A percentile compares a stretch with the other conserved stretches of the same genome.
Conservation (phyloP, 129 eudicot species). For the Sambucus nigra region DNA sequence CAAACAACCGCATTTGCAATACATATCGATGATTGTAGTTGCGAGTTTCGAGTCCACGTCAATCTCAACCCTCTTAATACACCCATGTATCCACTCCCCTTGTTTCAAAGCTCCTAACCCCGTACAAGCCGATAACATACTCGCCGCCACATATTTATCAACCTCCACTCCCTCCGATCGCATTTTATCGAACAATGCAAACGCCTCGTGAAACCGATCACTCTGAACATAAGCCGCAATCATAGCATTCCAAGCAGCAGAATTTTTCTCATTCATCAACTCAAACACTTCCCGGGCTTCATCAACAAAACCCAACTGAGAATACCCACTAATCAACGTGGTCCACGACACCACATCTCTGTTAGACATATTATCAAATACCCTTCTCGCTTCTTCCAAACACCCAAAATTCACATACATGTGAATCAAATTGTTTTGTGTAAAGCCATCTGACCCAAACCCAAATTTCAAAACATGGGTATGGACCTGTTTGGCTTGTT, state of each 20-base stretch:
- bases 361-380: constrained; percentile 36
- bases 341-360: constrained; percentile 45
- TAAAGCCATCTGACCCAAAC: constrained; percentile 31
- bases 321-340: constrained; percentile 48
- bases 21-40: constrained; percentile 65
- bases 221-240: constrained; percentile 43
- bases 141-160: constrained; percentile 66
- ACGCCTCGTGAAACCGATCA: constrained; percentile 43
- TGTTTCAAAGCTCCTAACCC: constrained; percentile 66
- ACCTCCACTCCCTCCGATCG: constrained; percentile 16
- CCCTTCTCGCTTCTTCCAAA: constrained; percentile 43
- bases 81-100: constrained; percentile 67
- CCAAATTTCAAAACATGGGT: constrained; percentile 46
- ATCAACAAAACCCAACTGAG: constrained; percentile 32
- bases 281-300: constrained; percentile 41
- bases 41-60: constrained; percentile 59
- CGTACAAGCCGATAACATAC: constrained; percentile 84
- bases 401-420: constrained; percentile 41
- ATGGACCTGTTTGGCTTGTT: constrained; percentile 42
- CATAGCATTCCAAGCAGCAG: constrained; percentile 55
- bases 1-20: constrained; percentile 78
- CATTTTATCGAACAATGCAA: constrained; percentile 39
- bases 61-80: constrained; percentile 37
- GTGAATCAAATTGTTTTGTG: constrained; percentile 43
- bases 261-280: constrained; percentile 32